These are phyloP conservation scores for Purshia tridentata DNA, from an alignment of 306 rosid genomes.

Conservation along the genomic window DNA sequence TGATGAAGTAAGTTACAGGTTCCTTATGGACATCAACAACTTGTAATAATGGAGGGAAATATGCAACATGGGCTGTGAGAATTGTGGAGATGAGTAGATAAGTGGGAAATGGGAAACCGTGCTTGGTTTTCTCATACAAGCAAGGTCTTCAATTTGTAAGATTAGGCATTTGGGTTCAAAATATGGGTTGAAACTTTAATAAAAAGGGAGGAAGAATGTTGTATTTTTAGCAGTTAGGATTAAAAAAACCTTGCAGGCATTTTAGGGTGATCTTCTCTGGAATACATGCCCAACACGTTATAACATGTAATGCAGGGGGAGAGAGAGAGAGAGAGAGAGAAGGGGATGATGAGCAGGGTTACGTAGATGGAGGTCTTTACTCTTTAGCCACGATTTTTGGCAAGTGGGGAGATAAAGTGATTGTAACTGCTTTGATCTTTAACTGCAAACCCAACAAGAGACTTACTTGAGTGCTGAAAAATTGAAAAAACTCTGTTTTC, in stretches of 20 bases:
- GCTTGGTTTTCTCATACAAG: conserved; percentile 37
- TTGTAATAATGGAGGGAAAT: conserved; percentile 27
- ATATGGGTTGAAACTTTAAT: neutral
- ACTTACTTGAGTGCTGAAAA: neutral
- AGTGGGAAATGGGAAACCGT: conserved; percentile 9
- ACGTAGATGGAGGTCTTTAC: conserved; percentile 29
- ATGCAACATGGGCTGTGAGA: conserved; percentile 10
- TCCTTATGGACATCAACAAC: conserved; percentile 51
- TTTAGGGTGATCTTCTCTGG: conserved; percentile 14
- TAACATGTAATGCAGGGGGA: neutral
- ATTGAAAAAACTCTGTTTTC: neutral
- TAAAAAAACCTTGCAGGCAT: conserved; percentile 22
- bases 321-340: conserved; percentile 9
- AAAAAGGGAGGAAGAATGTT: neutral
- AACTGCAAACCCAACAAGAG: conserved; percentile 14
- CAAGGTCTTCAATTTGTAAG: conserved; percentile 6
- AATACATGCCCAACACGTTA: conserved; percentile 39
- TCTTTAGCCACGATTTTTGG: conserved; percentile 29
- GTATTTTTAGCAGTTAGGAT: conserved; percentile 24
- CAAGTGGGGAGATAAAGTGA: conserved; percentile 22
- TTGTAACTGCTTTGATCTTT: conserved; percentile 37
- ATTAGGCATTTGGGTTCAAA: conserved; percentile 7
- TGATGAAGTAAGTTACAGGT: conserved; percentile 36
- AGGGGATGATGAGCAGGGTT: conserved; percentile 22
- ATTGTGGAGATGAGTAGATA: conserved; percentile 21